A percentile compares a stretch with the other conserved stretches of the same genome.
phyloP scores from a whole-genome alignment of 352 stramenopile species.

The Phytophthora vignae region DNA sequence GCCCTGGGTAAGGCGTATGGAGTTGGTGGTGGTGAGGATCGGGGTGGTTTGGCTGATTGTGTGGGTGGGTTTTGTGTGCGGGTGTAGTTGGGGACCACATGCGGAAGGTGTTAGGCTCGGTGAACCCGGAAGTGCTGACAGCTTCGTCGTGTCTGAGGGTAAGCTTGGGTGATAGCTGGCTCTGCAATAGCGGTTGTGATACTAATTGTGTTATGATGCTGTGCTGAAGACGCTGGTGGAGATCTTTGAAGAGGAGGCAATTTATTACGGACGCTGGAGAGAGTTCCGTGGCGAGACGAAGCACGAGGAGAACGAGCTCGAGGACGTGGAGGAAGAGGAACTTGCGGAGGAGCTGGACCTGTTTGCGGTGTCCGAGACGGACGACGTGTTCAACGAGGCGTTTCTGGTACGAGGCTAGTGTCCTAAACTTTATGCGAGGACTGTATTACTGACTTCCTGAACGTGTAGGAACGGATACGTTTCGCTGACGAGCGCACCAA shows the following conservation, averaged over 20 bases:
- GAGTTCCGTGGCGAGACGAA: conserved; percentile 87
- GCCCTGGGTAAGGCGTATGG: conserved; percentile 37
- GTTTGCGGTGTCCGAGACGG: conserved; percentile 80
- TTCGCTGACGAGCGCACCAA: conserved; percentile 88
- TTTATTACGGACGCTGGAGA: conserved; percentile 87
- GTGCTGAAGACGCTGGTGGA: conserved; percentile 70
- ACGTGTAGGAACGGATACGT: conserved; percentile 73
- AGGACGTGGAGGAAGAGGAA: conserved; percentile 84
- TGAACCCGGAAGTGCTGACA: conserved; percentile 57
- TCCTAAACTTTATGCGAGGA: background rate
- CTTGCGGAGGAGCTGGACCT: conserved; percentile 87
- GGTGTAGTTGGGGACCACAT: conserved; percentile 68
- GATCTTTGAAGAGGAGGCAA: conserved; percentile 78
- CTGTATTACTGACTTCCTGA: conserved; percentile 1
- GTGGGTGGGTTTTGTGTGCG: background rate
- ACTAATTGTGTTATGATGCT: conserved; percentile 2
- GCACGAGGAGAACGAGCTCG: conserved; percentile 78
- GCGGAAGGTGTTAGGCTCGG: conserved; percentile 39
- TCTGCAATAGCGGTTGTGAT: background rate
- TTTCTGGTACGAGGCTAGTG: conserved; percentile 57
- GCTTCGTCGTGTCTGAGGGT: conserved; percentile 64
- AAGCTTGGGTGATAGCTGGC: background rate
- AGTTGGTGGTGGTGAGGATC: background rate
- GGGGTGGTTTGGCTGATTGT: conserved; percentile 10
- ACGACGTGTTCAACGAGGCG: conserved; percentile 78